A percentile compares a stretch with the other conserved stretches of the same genome.
These are phyloP conservation scores for Stachybotrys chartarum DNA, from an alignment of 2,329 filamentous ascomycete species.

Conservation along the genomic window DNA sequence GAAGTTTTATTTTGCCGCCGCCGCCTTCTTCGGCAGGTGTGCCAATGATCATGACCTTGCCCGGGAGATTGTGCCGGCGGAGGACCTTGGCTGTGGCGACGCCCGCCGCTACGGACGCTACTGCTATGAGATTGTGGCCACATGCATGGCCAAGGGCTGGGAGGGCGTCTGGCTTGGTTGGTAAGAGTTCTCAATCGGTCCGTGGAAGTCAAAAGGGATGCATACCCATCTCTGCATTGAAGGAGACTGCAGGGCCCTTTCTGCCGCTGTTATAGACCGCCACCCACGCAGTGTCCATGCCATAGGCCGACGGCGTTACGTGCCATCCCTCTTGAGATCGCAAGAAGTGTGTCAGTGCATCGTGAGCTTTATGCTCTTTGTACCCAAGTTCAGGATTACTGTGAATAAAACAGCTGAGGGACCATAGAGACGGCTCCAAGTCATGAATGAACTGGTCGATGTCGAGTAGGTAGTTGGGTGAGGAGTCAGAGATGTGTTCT, in stretches of 20 bases:
- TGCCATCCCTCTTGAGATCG: conserved; percentile 22
- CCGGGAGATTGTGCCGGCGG: neutral
- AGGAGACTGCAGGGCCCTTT: conserved; percentile 27
- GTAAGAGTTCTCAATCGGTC: neutral
- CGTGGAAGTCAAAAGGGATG: neutral
- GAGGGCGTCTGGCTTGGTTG: conserved; percentile 32
- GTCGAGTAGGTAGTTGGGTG: neutral
- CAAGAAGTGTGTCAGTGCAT: conserved; percentile 29
- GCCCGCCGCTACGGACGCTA: conserved; percentile 36
- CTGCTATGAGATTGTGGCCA: conserved; percentile 47
- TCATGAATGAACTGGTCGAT: conserved; percentile 46
- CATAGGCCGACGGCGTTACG: conserved; percentile 31
- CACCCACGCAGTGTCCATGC: conserved; percentile 34
- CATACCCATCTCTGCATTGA: conserved; percentile 22
- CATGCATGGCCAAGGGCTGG: conserved; percentile 45
- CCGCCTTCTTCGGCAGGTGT: conserved; percentile 48
- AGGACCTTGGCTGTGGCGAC: conserved; percentile 10
- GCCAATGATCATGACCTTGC: conserved; percentile 29
- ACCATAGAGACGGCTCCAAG: conserved; percentile 44
- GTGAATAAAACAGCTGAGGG: conserved; percentile 42
- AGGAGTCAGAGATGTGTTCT: neutral
- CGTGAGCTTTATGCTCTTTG: conserved; percentile 33
- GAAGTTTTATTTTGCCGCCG: conserved; percentile 41
- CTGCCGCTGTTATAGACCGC: conserved; percentile 28
- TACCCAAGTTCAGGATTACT: conserved; percentile 35